Evolutionary conservation across 108 stramenopile genomes (phyloP), one percentile per base, ranked within the genome.

Genomic region (Hondaea fermentalgiana): DNA sequence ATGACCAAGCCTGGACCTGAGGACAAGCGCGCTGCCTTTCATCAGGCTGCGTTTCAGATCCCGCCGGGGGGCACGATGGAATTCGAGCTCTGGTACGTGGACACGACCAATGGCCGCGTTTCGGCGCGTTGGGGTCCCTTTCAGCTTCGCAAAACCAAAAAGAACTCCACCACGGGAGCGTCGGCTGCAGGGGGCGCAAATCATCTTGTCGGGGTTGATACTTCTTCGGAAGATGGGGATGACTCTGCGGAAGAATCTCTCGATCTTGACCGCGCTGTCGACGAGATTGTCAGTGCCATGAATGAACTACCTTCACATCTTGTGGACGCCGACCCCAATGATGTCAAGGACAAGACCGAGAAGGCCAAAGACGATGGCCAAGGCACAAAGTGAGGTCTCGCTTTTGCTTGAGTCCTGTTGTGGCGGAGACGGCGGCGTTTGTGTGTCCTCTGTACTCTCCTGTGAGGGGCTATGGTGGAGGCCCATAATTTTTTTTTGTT

Each of bases 121-220:
- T 53, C 76, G 51, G 49, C n/a, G 25, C 76, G 76, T 23, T 83
- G 76, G 76, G 76, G 76, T 6, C 76, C 76, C 45, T 83, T 83
- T 28, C 17, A 55, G 45, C 23, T 35, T 12, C 12, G 25, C 4
- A 53, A 47, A 0, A 14, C 76, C 0, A 21, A 23, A 12, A 42
- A 35, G 35, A 35, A 0, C 35, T 35, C 35, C 35, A 35, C 35
- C 35, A 35, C 35, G 35, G 35, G 35, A 35, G 35, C 35, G 0
- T 35, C 35, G 35, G 35, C 35, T 35, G 35, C 35, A 35, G 35
- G 35, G 35, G 35, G 35, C 35, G 35, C 35, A 35, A 35, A 35
- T 0, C 35, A 35, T 35, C 35, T 35, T 35, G 35, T 35, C 35
- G 35, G 35, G 35, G 35, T 35, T 35, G 35, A 35, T 0, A 35